Evolutionary conservation across 495 filamentous ascomycete species (phyloP).

Genomic region (Talaromyces ruber): DNA sequence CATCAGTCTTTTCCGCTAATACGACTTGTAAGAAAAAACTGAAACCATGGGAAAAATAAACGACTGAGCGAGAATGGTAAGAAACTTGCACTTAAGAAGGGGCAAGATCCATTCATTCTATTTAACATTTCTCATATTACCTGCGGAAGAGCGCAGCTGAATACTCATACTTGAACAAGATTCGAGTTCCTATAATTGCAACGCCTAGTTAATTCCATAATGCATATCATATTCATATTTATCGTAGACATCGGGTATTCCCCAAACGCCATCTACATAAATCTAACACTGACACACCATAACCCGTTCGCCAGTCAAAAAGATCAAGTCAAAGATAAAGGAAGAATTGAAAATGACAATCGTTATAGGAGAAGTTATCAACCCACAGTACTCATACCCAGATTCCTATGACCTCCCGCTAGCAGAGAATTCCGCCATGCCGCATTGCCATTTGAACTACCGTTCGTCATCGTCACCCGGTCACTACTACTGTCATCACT

Average conservation of each 20-base stretch:
- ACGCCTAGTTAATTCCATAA: no score
- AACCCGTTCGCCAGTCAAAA: neutral
- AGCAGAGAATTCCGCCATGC: neutral
- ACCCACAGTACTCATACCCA: neutral
- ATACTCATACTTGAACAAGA: no score
- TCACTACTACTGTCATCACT: slow-evolving; percentile 2
- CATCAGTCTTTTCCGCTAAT: no score
- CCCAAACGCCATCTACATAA: neutral
- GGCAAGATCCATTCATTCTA: no score
- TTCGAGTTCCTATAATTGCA: neutral
- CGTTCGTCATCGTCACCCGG: neutral
- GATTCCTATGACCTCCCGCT: neutral
- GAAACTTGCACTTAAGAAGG: no score
- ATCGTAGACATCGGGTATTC: slow-evolving; percentile 1
- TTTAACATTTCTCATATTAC: no score
- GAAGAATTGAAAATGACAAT: neutral
- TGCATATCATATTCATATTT: neutral
- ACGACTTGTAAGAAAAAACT: no score
- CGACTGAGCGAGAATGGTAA: no score
- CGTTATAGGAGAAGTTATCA: neutral
- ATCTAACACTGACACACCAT: neutral
- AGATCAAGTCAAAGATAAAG: neutral
- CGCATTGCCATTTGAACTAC: neutral
- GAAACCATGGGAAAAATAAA: no score
- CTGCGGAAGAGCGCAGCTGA: no score